Evolutionary conservation across 208 protist genomes (phyloP).

Genomic region (Leptomonas pyrrhocoris): DNA sequence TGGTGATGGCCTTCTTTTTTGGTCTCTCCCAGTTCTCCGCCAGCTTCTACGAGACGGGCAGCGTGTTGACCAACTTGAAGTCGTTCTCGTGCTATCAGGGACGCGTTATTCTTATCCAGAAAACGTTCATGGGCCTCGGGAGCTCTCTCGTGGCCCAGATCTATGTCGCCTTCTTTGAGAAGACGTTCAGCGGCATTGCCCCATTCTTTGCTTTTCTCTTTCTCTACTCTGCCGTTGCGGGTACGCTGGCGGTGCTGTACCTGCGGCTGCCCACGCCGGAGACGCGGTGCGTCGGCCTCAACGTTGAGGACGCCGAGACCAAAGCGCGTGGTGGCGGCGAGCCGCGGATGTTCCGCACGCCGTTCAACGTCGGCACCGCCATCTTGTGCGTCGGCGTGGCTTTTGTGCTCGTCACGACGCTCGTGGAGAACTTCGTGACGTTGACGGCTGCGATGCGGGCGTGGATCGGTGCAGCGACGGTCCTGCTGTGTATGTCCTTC

Average conservation of each 20-base stretch:
- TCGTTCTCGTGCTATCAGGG: conserved; percentile 80
- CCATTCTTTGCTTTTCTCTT: conserved; percentile 74
- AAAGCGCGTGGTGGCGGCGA: conserved; percentile 54
- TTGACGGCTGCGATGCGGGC: conserved; percentile 31
- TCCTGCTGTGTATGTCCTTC: conserved; percentile 59
- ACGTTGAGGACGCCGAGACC: conserved; percentile 56
- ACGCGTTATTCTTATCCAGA: conserved; percentile 81
- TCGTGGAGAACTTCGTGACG: conserved; percentile 58
- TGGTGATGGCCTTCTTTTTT: conserved; percentile 70
- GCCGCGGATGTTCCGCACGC: conserved; percentile 51
- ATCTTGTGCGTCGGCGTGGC: conserved; percentile 52
- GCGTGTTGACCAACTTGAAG: conserved; percentile 75
- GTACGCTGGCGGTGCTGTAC: conserved; percentile 52
- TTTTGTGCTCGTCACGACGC: conserved; percentile 52
- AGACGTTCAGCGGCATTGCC: conserved; percentile 37
- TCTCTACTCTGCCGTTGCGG: conserved; percentile 56
- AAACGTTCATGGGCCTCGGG: conserved; percentile 88
- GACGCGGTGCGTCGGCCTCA: conserved; percentile 70
- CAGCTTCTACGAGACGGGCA: conserved; percentile 84
- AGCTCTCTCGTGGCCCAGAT: conserved; percentile 77
- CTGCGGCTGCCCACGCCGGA: conserved; percentile 53
- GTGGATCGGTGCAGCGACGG: conserved; percentile 51
- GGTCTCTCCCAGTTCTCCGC: conserved; percentile 80
- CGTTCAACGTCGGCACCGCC: conserved; percentile 66
- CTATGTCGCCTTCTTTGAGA: conserved; percentile 77